Percentiles rank a stretch among this genome's conserved stretches.
Evolutionary conservation across 1,139 yeast genomes (phyloP).

Genomic region (Scheffersomyces illinoinensis): DNA sequence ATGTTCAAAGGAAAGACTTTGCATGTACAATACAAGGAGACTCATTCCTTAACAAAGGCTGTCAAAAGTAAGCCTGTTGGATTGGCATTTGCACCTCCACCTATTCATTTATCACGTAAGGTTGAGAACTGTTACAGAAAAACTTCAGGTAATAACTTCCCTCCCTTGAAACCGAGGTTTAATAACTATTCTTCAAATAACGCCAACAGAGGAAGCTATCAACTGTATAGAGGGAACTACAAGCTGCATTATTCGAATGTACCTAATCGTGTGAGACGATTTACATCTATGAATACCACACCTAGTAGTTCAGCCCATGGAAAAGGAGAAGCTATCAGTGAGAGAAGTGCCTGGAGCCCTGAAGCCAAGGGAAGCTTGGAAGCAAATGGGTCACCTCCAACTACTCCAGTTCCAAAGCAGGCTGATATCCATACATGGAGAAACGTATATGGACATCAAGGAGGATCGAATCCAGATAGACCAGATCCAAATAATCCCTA

Average conservation of each 20-base stretch:
- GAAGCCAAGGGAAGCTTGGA: background rate
- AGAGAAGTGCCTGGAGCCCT: background rate
- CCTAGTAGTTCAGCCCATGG: background rate
- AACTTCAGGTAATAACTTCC: background rate
- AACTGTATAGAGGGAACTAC: background rate
- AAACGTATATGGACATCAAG: background rate
- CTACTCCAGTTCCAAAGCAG: background rate
- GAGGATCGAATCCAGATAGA: background rate
- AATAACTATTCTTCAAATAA: slow-evolving; percentile 15
- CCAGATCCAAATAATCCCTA: background rate
- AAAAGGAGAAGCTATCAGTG: background rate
- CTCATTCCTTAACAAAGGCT: slow-evolving; percentile 30
- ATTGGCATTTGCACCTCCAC: slow-evolving; percentile 70
- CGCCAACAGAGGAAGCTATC: slow-evolving; percentile 7
- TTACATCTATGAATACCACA: background rate
- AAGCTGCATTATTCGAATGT: background rate
- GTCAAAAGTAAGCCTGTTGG: slow-evolving; percentile 18
- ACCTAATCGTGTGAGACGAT: background rate
- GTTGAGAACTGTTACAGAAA: slow-evolving; percentile 2
- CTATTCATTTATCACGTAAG: slow-evolving; percentile 52
- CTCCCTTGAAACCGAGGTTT: slow-evolving; percentile 5
- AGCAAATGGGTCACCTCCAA: background rate
- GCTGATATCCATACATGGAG: background rate
- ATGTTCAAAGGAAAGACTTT: slow-evolving; percentile 70
- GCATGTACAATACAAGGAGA: slow-evolving; percentile 80